Evolutionary conservation across 2,329 filamentous ascomycete genomes (phyloP).

Genomic region (Aspergillus carbonarius): DNA sequence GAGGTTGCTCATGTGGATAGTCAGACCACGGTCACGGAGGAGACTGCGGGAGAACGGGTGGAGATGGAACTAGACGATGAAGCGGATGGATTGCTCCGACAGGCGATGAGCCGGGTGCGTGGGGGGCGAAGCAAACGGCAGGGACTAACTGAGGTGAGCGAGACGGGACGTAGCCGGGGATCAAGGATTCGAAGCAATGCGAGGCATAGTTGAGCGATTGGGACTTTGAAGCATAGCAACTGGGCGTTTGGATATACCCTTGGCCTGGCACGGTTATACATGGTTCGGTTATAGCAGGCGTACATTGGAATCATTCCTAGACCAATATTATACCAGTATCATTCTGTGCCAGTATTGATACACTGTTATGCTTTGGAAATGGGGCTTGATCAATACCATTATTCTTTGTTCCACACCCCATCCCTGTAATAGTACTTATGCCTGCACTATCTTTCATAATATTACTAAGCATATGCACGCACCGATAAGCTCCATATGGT

Average conservation of each 20-base stretch:
- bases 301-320: not conserved
- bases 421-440: too few species aligned
- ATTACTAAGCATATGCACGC: not conserved
- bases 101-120: conserved; percentile 37
- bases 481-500: too few species aligned
- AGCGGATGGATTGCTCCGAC: conserved; percentile 42
- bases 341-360: not conserved
- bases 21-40: conserved; percentile 8
- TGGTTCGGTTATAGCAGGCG: not conserved
- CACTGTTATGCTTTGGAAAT: too few species aligned
- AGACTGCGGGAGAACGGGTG: conserved; percentile 33
- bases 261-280: not conserved
- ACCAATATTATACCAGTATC: not conserved
- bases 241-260: conserved; percentile 9
- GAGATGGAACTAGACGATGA: conserved; percentile 46
- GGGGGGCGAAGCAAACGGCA: conserved; percentile 22
- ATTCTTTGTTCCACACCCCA: too few species aligned
- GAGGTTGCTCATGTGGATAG: conserved; percentile 33
- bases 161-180: conserved; percentile 24
- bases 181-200: conserved; percentile 14
- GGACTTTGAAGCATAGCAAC: conserved; percentile 3
- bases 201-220: conserved; percentile 1
- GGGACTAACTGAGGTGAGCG: conserved; percentile 21
- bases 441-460: too few species aligned
- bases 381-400: not conserved